A percentile compares a stretch with the other conserved stretches of the same genome.
phyloP scores from a whole-genome alignment of 805 yeast species.

The Candida awuae region DNA sequence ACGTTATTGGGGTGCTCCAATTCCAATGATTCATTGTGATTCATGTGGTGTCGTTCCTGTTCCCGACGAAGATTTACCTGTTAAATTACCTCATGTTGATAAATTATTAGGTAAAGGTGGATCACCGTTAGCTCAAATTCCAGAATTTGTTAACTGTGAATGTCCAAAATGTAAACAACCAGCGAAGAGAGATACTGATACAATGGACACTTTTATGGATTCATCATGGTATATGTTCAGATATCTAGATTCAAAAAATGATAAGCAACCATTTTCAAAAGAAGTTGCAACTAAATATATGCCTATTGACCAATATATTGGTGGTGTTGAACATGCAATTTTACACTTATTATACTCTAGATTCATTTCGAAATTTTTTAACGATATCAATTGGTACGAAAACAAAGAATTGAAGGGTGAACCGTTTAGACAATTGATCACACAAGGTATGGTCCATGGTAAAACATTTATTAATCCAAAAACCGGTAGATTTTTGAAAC shows the following conservation, averaged over 20 bases:
- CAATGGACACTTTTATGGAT: conserved; percentile 98
- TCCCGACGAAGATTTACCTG: conserved; percentile 82
- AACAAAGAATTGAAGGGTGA: conserved; percentile 47
- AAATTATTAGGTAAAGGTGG: conserved; percentile 39
- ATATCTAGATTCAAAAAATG: conserved; percentile 67
- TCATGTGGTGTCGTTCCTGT: conserved; percentile 88
- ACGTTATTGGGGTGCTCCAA: conserved; percentile 98
- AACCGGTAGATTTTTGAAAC: conserved; percentile 68
- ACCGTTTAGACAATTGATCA: conserved; percentile 71
- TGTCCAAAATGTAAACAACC: conserved; percentile 75
- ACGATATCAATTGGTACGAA: conserved; percentile 65
- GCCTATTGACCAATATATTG: conserved; percentile 88
- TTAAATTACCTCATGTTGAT: conserved; percentile 55
- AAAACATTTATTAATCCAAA: conserved; percentile 67
- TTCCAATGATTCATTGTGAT: conserved; percentile 85
- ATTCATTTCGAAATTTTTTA: conserved; percentile 74
- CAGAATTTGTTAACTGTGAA: conserved; percentile 58
- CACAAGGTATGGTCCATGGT: conserved; percentile 99
- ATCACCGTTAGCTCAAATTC: conserved; percentile 61
- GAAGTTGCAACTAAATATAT: conserved; percentile 42
- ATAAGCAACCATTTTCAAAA: conserved; percentile 41
- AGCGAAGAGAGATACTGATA: conserved; percentile 89
- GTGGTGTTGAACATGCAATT: conserved; percentile 97
- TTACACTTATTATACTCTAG: conserved; percentile 82
- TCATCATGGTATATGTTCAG: conserved; percentile 95